These are phyloP conservation scores for Annulohypoxylon moriforme DNA, from an alignment of 495 filamentous ascomycete genomes.

Conservation along the genomic window DNA sequence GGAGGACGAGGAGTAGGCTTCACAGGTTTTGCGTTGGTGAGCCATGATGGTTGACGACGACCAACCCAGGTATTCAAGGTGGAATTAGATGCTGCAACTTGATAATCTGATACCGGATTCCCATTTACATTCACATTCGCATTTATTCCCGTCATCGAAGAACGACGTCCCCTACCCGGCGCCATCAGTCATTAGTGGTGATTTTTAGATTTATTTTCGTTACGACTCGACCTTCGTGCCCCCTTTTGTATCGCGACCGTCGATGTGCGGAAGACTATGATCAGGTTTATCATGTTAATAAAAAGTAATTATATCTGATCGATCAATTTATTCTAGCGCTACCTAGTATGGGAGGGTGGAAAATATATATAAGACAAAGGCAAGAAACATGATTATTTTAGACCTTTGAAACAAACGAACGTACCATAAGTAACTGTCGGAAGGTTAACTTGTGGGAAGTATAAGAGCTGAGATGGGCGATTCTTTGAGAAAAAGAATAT, in stretches of 20 bases:
- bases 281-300: conserved; percentile 25
- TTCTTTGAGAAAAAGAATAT: neutral
- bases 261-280: conserved; percentile 28
- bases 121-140: conserved; percentile 2
- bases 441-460: neutral
- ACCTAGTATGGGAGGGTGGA: neutral
- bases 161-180: conserved; percentile 32
- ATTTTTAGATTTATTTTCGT: conserved; percentile 5
- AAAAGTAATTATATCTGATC: conserved; percentile 6
- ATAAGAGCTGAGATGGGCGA: neutral
- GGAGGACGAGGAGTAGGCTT: conserved; percentile 55
- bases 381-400: neutral
- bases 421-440: conserved; percentile 36
- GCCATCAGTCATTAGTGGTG: conserved; percentile 35
- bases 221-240: conserved; percentile 31
- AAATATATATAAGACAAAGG: conserved; percentile 2
- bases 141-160: conserved; percentile 18
- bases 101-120: conserved; percentile 39
- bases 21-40: conserved; percentile 57
- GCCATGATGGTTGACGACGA: conserved; percentile 74
- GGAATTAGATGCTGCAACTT: conserved; percentile 74
- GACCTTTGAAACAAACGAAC: conserved; percentile 8
- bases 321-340: conserved; percentile 2
- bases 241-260: conserved; percentile 24
- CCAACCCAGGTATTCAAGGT: conserved; percentile 75